Conservation (phyloP, 495 filamentous ascomycete species). For the Penicillium canescens region DNA sequence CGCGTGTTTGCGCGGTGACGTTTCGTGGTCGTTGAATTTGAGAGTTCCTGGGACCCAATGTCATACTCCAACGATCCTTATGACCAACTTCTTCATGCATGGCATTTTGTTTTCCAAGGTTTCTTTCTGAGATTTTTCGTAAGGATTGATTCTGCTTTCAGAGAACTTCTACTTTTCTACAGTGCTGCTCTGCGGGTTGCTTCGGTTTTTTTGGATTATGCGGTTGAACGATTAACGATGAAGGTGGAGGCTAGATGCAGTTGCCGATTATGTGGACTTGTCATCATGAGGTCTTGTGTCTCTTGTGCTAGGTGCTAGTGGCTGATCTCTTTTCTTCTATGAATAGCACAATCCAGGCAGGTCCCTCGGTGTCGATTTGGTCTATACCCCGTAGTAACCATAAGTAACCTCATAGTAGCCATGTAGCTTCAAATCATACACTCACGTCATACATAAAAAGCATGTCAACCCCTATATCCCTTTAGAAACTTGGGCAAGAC, state of each 20-base stretch:
- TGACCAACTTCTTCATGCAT: slow-evolving; percentile 45
- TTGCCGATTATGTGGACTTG: neutral
- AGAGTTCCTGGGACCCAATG: slow-evolving; percentile 30
- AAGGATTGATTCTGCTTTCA: too few species aligned
- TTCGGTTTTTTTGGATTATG: slow-evolving; percentile 1
- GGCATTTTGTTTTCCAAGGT: slow-evolving; percentile 24
- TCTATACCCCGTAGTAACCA: neutral
- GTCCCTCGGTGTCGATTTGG: slow-evolving; percentile 11
- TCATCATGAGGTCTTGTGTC: neutral
- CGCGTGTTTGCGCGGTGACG: slow-evolving; percentile 7
- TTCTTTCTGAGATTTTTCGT: slow-evolving; percentile 8
- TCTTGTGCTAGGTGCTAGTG: neutral
- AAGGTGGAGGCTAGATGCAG: neutral
- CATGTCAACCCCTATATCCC: too few species aligned
- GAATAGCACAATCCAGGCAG: slow-evolving; percentile 26
- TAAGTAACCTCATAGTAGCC: neutral
- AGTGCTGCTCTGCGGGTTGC: neutral
- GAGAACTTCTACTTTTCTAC: neutral
- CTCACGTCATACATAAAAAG: too few species aligned
- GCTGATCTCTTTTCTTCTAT: slow-evolving; percentile 16
- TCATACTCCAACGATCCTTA: slow-evolving; percentile 47
- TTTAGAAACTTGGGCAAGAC: too few species aligned
- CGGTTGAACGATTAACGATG: neutral
- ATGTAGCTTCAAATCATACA: too few species aligned
- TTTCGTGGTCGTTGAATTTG: slow-evolving; percentile 11